phyloP scores from a whole-genome alignment of 2,329 filamentous ascomycete genomes.

The Aspergillus sergii region DNA sequence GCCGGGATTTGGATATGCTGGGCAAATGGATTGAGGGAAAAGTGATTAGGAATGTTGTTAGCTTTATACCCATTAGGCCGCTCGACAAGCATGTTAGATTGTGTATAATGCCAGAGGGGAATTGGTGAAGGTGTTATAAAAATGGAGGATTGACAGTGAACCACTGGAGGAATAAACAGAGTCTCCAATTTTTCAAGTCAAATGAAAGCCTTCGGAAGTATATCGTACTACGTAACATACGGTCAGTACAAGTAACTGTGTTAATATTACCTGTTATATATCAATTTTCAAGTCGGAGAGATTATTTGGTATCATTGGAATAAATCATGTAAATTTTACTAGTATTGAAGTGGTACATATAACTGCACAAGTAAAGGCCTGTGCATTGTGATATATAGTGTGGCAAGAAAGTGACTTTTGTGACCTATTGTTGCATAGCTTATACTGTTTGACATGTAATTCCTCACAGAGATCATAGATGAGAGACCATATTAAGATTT shows the following conservation, averaged over 20 bases:
- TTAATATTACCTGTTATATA: not conserved
- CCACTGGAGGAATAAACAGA: not conserved
- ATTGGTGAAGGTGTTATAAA: constrained; percentile 47
- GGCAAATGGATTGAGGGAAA: constrained; percentile 49
- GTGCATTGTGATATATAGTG: not conserved
- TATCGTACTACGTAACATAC: not conserved
- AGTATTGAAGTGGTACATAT: not conserved
- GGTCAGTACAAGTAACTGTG: not conserved
- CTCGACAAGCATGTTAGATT: constrained; percentile 45
- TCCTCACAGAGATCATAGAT: not conserved
- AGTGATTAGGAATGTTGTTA: constrained; percentile 45
- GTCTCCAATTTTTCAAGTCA: not conserved
- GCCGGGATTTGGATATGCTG: constrained; percentile 46
- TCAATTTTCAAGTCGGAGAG: not conserved
- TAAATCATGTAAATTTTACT: not conserved
- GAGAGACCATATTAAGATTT: not conserved
- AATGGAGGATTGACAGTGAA: not conserved
- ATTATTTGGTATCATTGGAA: not conserved
- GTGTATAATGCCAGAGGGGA: constrained; percentile 47
- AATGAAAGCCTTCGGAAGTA: not conserved
- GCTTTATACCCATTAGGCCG: constrained; percentile 45
- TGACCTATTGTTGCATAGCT: not conserved
- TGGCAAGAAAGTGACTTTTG: not conserved
- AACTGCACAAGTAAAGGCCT: not conserved
- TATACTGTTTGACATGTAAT: not conserved